Evolutionary conservation across 768 basidiomycete genomes (phyloP).

Genomic region (Pulveroboletus sp.): DNA sequence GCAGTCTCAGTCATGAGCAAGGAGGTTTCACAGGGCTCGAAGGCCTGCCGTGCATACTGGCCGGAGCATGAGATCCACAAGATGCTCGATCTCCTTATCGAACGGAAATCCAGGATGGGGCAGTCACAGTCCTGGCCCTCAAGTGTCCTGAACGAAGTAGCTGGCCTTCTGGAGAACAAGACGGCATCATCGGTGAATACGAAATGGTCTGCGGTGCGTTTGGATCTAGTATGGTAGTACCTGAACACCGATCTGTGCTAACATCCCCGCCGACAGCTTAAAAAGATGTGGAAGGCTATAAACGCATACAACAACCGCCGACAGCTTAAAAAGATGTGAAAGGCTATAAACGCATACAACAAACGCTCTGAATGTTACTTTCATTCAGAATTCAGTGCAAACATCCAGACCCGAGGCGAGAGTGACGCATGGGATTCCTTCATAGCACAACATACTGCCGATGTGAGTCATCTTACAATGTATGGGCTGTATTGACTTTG

Average conservation of each 20-base stretch:
- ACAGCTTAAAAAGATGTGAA: neutral
- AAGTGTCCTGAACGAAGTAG: neutral
- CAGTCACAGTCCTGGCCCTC: neutral
- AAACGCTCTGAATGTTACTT: neutral
- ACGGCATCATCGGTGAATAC: no score
- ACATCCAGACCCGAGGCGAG: neutral
- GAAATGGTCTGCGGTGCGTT: neutral
- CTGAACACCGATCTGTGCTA: no score
- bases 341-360: neutral
- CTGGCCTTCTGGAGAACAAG: no score
- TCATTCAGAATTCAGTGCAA: neutral
- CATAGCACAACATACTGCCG: no score
- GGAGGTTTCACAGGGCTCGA: no score
- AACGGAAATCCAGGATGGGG: neutral
- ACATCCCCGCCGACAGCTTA: neutral
- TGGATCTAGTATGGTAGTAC: neutral
- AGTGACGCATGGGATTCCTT: neutral
- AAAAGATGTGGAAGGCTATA: no score
- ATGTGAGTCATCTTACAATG: no score
- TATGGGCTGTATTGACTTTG: no score
- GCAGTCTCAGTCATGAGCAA: no score
- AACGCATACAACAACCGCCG: no score
- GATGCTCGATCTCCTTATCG: neutral
- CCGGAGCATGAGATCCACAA: neutral
- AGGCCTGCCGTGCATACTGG: neutral